These are phyloP conservation scores for Aspergillus ochraceoroseus DNA, from an alignment of 2,329 filamentous ascomycete species.

Conservation along the genomic window DNA sequence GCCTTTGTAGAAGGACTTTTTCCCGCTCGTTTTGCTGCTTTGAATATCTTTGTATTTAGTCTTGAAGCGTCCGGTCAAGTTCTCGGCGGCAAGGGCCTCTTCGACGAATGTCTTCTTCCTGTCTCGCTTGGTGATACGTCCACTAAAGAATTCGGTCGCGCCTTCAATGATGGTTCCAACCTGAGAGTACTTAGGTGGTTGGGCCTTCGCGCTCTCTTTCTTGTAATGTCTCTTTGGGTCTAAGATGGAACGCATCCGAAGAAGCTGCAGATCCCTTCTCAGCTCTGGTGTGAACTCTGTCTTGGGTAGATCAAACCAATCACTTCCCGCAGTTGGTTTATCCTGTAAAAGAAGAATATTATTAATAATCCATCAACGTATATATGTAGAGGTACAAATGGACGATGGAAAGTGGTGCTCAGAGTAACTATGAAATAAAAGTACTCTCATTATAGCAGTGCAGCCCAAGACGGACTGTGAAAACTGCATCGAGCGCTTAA, in stretches of 20 bases:
- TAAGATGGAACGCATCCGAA: slow-evolving; percentile 82
- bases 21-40: slow-evolving; percentile 74
- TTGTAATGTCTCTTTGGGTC: slow-evolving; percentile 90
- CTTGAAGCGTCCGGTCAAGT: slow-evolving; percentile 67
- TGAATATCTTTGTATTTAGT: slow-evolving; percentile 85
- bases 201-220: slow-evolving; percentile 68
- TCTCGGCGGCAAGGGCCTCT: slow-evolving; percentile 68
- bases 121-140: slow-evolving; percentile 78
- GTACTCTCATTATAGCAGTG: slow-evolving; percentile 65
- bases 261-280: slow-evolving; percentile 80
- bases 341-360: slow-evolving; percentile 35
- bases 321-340: slow-evolving; percentile 65
- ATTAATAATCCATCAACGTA: slow-evolving; percentile 9
- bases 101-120: slow-evolving; percentile 81
- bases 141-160: slow-evolving; percentile 78
- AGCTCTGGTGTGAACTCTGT: slow-evolving; percentile 79
- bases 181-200: slow-evolving; percentile 76
- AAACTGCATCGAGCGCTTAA: slow-evolving; percentile 65
- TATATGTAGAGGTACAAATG: slow-evolving; percentile 6
- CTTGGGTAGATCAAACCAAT: slow-evolving; percentile 84
- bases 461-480: slow-evolving; percentile 72
- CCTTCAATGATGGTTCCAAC: slow-evolving; percentile 85
- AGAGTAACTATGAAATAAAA: slow-evolving; percentile 69
- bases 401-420: slow-evolving; percentile 42
- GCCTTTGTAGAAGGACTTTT: slow-evolving; percentile 82